Conservation (phyloP, 495 filamentous ascomycete species). For the Chaetomidium leptoderma region DNA sequence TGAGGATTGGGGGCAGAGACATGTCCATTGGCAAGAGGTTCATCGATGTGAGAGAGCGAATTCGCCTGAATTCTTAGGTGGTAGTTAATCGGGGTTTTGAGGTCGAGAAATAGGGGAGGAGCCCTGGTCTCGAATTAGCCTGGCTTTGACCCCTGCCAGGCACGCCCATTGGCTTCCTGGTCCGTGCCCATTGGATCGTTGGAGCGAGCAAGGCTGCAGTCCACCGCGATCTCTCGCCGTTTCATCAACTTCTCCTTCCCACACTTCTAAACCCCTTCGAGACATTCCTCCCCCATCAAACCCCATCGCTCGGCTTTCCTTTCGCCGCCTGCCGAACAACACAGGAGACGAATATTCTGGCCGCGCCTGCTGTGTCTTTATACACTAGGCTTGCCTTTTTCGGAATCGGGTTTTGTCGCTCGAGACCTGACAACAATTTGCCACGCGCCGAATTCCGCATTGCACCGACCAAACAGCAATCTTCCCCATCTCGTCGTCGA, state of each 20-base stretch:
- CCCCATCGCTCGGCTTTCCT: constrained; percentile 13
- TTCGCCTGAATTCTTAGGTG: too few species aligned
- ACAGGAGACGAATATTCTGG: constrained; percentile 1
- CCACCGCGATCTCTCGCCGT: constrained; percentile 23
- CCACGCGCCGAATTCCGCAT: not conserved
- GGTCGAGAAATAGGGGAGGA: too few species aligned
- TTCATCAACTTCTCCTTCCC: constrained; percentile 31
- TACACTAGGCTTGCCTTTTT: constrained; percentile 9
- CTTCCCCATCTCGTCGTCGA: not conserved
- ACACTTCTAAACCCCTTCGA: constrained; percentile 29
- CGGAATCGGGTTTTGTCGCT: not conserved
- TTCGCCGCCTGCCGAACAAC: constrained; percentile 2
- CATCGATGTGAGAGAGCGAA: too few species aligned
- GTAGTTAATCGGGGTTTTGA: too few species aligned
- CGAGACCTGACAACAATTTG: constrained; percentile 1
- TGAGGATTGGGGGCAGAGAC: too few species aligned
- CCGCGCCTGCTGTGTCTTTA: constrained; percentile 13
- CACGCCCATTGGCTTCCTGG: not conserved
- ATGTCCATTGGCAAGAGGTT: too few species aligned
- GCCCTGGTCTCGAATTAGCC: too few species aligned
- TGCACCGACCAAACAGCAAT: not conserved
- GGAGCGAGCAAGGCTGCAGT: constrained; percentile 25
- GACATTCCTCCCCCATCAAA: constrained; percentile 23
- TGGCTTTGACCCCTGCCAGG: too few species aligned
- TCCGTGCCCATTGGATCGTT: not conserved